Evolutionary conservation across 257 asterid genomes (phyloP).

Genomic region (Striga asiatica): DNA sequence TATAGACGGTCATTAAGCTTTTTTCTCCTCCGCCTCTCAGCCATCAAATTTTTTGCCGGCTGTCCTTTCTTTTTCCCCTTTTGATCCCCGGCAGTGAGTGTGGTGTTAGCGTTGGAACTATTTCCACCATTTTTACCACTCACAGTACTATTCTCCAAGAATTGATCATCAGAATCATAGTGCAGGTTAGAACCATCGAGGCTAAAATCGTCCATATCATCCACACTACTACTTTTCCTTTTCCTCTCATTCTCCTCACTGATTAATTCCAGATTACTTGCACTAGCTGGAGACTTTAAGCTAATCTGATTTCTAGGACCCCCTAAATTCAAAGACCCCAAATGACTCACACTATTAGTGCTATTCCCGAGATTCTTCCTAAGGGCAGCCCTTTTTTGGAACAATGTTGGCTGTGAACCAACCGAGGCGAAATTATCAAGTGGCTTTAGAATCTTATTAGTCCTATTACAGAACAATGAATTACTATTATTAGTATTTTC

Average conservation of each 20-base stretch:
- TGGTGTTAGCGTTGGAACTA: constrained; percentile 31
- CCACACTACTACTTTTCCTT: constrained; percentile 43
- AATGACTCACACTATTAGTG: constrained; percentile 13
- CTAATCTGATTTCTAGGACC: constrained; percentile 16
- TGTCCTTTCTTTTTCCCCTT: constrained; percentile 73
- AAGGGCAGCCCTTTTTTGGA: constrained; percentile 88
- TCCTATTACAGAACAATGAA: constrained; percentile 43
- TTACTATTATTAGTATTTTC: not conserved
- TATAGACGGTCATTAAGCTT: constrained; percentile 73
- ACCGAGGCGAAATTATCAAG: constrained; percentile 53
- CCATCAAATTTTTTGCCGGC: constrained; percentile 78
- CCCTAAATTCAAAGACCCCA: constrained; percentile 41
- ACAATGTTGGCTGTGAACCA: constrained; percentile 81
- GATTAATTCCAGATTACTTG: constrained; percentile 4
- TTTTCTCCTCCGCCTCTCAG: constrained; percentile 74
- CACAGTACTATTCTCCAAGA: constrained; percentile 35
- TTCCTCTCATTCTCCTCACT: constrained; percentile 29
- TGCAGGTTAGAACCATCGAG: constrained; percentile 59
- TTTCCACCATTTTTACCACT: constrained; percentile 14
- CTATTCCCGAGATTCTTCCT: constrained; percentile 40
- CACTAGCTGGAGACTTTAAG: constrained; percentile 14
- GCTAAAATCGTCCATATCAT: constrained; percentile 63
- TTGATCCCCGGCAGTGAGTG: constrained; percentile 32
- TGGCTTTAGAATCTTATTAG: constrained; percentile 67
- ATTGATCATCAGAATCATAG: constrained; percentile 69